phyloP scores from a whole-genome alignment of 352 stramenopile genomes.

The Thraustotheca clavata region DNA sequence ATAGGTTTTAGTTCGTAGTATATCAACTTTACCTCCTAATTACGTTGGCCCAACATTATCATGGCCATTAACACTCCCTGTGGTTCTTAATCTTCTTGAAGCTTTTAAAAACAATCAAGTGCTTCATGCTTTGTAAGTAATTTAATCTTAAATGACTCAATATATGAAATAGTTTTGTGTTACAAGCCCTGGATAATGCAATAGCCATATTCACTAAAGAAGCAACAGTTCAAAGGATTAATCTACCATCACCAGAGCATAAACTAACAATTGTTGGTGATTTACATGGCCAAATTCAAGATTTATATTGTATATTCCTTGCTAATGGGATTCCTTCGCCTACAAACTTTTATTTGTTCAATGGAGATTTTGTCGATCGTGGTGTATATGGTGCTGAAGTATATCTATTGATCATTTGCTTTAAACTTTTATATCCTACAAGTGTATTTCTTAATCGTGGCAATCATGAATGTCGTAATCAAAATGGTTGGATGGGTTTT shows the following conservation, averaged over 20 bases:
- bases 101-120: constrained; percentile 36
- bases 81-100: constrained; percentile 38
- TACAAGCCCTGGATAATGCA: constrained; percentile 29
- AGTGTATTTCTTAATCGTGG: constrained; percentile 53
- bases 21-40: not conserved
- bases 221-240: constrained; percentile 32
- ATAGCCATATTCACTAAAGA: constrained; percentile 23
- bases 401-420: constrained; percentile 24
- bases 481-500: constrained; percentile 51
- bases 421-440: constrained; percentile 29
- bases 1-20: constrained; percentile 26
- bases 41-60: constrained; percentile 25
- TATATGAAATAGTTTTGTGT: constrained; percentile 26
- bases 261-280: constrained; percentile 53
- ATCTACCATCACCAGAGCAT: constrained; percentile 24
- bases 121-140: constrained; percentile 36
- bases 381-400: constrained; percentile 48
- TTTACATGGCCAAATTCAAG: constrained; percentile 53
- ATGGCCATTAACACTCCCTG: constrained; percentile 34
- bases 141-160: not conserved
- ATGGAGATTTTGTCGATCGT: constrained; percentile 76
- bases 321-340: constrained; percentile 39
- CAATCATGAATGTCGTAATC: constrained; percentile 66
- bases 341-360: constrained; percentile 67
- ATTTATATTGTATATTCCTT: constrained; percentile 60